These are phyloP conservation scores for Lecanicillium sp. DNA, from an alignment of 2,329 filamentous ascomycete species.

Conservation along the genomic window DNA sequence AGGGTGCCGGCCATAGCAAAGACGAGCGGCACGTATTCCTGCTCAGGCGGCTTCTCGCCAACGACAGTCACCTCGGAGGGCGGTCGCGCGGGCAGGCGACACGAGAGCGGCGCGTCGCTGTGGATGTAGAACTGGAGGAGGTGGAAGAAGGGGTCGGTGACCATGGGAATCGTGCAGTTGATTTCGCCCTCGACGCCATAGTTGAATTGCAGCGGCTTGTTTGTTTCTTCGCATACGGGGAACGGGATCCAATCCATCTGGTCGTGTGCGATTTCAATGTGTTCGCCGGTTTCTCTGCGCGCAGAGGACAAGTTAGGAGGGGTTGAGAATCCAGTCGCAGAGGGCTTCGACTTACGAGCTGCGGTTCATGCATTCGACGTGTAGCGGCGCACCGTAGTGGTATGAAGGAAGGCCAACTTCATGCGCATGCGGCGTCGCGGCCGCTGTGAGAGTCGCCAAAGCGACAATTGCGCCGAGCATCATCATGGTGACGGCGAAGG, in stretches of 20 bases:
- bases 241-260: slow-evolving; percentile 91
- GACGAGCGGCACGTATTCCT: slow-evolving; percentile 72
- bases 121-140: slow-evolving; percentile 96
- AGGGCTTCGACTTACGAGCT: slow-evolving; percentile 63
- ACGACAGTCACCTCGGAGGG: slow-evolving; percentile 45
- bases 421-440: slow-evolving; percentile 11
- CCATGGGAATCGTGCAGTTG: slow-evolving; percentile 74
- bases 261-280: slow-evolving; percentile 72
- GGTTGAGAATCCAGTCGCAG: neutral
- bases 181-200: slow-evolving; percentile 78
- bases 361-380: slow-evolving; percentile 66
- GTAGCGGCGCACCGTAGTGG: slow-evolving; percentile 58
- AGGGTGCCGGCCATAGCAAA: slow-evolving; percentile 85
- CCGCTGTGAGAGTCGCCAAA: slow-evolving; percentile 18
- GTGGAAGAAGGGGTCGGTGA: slow-evolving; percentile 77
- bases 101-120: slow-evolving; percentile 87
- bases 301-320: neutral
- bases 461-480: slow-evolving; percentile 13
- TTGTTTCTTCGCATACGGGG: slow-evolving; percentile 82
- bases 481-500: neutral
- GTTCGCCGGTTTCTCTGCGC: slow-evolving; percentile 75
- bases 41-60: slow-evolving; percentile 39
- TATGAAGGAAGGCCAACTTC: slow-evolving; percentile 50
- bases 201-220: slow-evolving; percentile 70
- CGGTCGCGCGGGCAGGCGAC: slow-evolving; percentile 78